Evolutionary conservation across 352 stramenopile species (phyloP).

Genomic region (Phytophthora meadii): DNA sequence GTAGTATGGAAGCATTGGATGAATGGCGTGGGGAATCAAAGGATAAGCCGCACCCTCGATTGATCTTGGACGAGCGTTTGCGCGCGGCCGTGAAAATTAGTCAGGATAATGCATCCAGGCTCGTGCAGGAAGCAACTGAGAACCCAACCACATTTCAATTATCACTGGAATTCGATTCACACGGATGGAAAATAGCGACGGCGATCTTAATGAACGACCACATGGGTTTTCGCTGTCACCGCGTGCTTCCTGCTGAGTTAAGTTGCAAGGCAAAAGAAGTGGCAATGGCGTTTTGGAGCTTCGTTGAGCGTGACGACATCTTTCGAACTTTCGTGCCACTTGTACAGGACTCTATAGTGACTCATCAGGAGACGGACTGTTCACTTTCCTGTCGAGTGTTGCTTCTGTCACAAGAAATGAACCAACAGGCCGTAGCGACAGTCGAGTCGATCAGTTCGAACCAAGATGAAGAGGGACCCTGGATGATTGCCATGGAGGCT

Average conservation of each 20-base stretch:
- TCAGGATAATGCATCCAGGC: conserved; percentile 38
- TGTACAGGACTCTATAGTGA: conserved; percentile 53
- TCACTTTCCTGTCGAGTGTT: conserved; percentile 49
- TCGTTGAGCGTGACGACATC: conserved; percentile 65
- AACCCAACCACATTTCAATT: conserved; percentile 35
- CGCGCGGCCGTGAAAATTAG: conserved; percentile 29
- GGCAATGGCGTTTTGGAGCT: conserved; percentile 56
- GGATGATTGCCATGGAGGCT: conserved; percentile 61
- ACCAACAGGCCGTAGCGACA: conserved; percentile 45
- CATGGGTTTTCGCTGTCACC: conserved; percentile 56
- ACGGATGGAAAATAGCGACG: conserved; percentile 58
- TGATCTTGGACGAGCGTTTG: conserved; percentile 47
- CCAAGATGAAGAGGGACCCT: conserved; percentile 29
- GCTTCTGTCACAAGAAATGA: conserved; percentile 32
- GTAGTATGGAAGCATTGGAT: conserved; percentile 30
- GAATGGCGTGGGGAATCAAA: conserved; percentile 31
- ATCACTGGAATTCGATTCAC: conserved; percentile 41
- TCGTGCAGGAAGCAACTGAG: conserved; percentile 40
- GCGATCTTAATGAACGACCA: conserved; percentile 43
- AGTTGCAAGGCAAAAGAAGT: conserved; percentile 34
- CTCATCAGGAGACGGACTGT: conserved; percentile 35
- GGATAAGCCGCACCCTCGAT: conserved; percentile 27
- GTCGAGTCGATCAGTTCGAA: conserved; percentile 47
- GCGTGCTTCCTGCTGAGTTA: conserved; percentile 28
- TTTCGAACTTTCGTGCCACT: conserved; percentile 65